These are phyloP conservation scores for Penicillium frequentans DNA, from an alignment of 2,329 filamentous ascomycete species.

Conservation along the genomic window DNA sequence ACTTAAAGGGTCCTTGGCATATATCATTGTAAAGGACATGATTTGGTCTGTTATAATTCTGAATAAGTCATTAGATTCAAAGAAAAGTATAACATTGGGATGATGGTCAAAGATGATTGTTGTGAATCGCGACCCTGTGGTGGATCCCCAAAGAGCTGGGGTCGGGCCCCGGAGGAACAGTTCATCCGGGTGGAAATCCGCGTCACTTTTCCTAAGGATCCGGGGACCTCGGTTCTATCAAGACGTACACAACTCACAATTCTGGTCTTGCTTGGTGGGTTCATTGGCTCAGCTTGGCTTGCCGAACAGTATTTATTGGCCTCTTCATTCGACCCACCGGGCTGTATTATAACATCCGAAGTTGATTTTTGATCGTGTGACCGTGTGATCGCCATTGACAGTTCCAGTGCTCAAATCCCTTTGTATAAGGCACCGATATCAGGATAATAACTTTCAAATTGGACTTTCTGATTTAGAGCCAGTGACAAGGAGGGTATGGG, in stretches of 20 bases:
- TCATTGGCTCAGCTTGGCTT: not conserved
- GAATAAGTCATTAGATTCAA: not conserved
- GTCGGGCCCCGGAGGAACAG: not conserved
- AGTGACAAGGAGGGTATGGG: not conserved
- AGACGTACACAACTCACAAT: not conserved
- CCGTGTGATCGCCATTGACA: not conserved
- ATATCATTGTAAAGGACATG: not conserved
- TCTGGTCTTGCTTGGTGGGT: not conserved
- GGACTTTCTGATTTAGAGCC: not conserved
- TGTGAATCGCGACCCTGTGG: not conserved
- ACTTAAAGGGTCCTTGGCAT: constrained; percentile 2
- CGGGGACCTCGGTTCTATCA: constrained; percentile 1
- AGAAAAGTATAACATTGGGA: too few relatives aligned
- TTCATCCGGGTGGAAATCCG: not conserved
- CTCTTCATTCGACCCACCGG: not conserved
- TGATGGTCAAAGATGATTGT: too few relatives aligned
- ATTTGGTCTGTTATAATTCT: not conserved
- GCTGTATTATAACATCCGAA: not conserved
- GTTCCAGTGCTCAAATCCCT: not conserved
- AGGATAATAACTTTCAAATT: not conserved
- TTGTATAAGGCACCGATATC: not conserved
- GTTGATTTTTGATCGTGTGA: constrained; percentile 1
- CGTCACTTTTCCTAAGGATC: not conserved
- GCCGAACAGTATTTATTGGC: not conserved
- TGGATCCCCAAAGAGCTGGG: not conserved